These are phyloP conservation scores for Apodospora peruviana DNA, from an alignment of 495 filamentous ascomycete genomes.

Conservation along the genomic window DNA sequence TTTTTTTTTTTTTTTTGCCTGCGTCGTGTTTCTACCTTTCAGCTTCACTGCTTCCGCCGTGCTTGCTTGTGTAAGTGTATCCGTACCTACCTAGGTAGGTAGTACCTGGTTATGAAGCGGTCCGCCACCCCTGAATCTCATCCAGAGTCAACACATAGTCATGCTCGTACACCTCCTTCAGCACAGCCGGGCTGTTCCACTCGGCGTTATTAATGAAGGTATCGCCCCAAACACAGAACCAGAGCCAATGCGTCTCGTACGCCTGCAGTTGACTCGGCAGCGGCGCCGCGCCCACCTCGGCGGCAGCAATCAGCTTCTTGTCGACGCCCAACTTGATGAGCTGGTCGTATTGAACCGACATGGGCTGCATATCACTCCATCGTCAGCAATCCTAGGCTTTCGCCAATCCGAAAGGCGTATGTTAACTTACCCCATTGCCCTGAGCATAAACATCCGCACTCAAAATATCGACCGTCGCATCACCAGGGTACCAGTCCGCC, in stretches of 20 bases:
- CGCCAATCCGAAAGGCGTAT: neutral
- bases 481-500: slow-evolving; percentile 42
- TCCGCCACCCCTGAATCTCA: slow-evolving; percentile 34
- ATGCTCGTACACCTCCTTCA: slow-evolving; percentile 27
- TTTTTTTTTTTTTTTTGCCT: too few species aligned
- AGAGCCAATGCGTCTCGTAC: slow-evolving; percentile 43
- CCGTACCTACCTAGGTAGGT: too few species aligned
- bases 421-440: slow-evolving; percentile 27
- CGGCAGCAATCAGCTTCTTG: slow-evolving; percentile 41
- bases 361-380: slow-evolving; percentile 17
- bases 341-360: slow-evolving; percentile 37
- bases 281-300: slow-evolving; percentile 41
- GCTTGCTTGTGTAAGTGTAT: too few species aligned
- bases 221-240: slow-evolving; percentile 40
- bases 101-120: too few species aligned
- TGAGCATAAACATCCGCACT: slow-evolving; percentile 31
- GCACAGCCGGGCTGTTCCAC: slow-evolving; percentile 30
- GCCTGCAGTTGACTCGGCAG: slow-evolving; percentile 33
- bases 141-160: slow-evolving; percentile 38
- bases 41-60: too few species aligned
- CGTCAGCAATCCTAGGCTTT: neutral
- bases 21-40: too few species aligned
- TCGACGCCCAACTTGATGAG: slow-evolving; percentile 36
- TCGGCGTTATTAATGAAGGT: slow-evolving; percentile 28
- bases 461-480: slow-evolving; percentile 36